Evolutionary conservation across 192 early-diverging fungal genomes (phyloP), one percentile per base, ranked within the genome.

Genomic region (Entomortierella parvispora): DNA sequence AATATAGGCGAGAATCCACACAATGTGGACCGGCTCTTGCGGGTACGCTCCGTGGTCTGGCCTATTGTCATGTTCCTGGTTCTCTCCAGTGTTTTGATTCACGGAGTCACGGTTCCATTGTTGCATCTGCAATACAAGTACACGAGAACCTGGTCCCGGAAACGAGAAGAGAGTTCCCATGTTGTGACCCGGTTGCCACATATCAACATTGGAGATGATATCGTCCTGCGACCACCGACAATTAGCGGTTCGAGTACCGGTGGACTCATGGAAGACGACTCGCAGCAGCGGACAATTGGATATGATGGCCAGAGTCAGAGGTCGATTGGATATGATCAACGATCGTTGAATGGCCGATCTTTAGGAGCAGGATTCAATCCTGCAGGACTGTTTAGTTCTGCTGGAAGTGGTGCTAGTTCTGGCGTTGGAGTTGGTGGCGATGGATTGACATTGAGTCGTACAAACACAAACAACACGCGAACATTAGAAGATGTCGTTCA

Each of bases 91-190:
- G 90, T 97, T 0, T 58, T 97, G 28, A 87, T 94, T 15, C 95
- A 97, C 58, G 95, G 95, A n/a, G 82, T 89, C 7, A 92, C 93
- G 0, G 90, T 95, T 17, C 89, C 90, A 2, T 49, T 76, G 25
- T 58, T 76, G 4, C 72, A 76, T 51, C 57, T 76, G 32, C 72
- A 76, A 15, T 76, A 76, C 65, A 76, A 76, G 52, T 76, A 76
- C 29, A 76, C 72, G 28, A 67, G 72, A 32, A 76, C 72, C 0
- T 76, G 72, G 74, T 77, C 74, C 0, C 34, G 66, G 47, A 77
- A 77, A 29, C 59, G 74, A 2, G 74, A 77, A 22, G 74, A 77
- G 49, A 64, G 65, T 42, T 62, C 52, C 29, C 74, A 77, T 64
- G 65, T 28, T 0, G 74, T 77, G 0, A 64, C 65, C 25, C 59